Evolutionary conservation across 148 eudicot genomes (phyloP).

Genomic region (Rhododendron williamsianum): DNA sequence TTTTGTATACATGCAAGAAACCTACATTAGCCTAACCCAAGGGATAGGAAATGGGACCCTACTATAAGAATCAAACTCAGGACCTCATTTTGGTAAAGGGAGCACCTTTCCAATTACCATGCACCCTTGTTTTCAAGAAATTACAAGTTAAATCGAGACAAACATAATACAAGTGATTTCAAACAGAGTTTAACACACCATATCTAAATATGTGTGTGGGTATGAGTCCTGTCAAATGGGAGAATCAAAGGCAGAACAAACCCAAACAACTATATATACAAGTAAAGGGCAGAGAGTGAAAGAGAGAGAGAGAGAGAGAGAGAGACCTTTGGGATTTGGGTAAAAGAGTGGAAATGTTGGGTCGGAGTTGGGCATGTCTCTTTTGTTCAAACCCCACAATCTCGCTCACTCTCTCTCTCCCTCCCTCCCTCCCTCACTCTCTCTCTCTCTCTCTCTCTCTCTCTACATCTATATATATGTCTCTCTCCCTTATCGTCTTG

Average conservation of each 20-base stretch:
- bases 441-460: not conserved
- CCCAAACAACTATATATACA: conserved; percentile 6
- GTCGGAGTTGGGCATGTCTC: conserved; percentile 25
- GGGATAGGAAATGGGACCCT: not conserved
- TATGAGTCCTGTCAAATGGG: not conserved
- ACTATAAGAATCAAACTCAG: not conserved
- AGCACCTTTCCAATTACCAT: not conserved
- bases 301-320: not conserved
- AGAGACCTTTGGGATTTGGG: conserved; percentile 25
- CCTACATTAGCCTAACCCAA: not conserved
- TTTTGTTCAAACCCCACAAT: conserved; percentile 22
- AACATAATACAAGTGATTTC: not conserved
- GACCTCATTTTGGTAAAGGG: not conserved
- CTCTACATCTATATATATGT: not conserved
- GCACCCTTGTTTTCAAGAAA: not conserved
- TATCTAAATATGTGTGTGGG: not conserved
- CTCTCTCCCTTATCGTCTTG: not conserved
- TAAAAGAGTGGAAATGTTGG: conserved; percentile 21
- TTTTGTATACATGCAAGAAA: not conserved
- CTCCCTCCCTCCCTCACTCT: not conserved
- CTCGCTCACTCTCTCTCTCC: not conserved
- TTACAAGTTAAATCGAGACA: not conserved
- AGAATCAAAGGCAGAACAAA: conserved; percentile 8
- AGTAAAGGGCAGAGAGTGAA: not conserved
- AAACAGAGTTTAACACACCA: not conserved